Evolutionary conservation across 2,329 filamentous ascomycete genomes (phyloP).

Genomic region (Stemphylium lycopersici): DNA sequence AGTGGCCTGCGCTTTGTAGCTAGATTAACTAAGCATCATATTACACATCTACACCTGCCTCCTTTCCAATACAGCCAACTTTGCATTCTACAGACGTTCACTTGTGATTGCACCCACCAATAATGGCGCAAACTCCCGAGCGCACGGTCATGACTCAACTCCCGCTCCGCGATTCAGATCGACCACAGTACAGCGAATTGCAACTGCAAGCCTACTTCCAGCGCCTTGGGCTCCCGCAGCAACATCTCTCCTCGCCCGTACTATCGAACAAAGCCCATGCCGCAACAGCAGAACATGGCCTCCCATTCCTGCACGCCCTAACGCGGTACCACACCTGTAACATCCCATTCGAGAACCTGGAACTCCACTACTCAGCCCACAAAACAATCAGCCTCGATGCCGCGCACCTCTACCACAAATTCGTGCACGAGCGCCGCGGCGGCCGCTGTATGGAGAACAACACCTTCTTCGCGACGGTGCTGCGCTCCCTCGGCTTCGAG

Average conservation of each 20-base stretch:
- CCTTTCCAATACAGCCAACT: not conserved
- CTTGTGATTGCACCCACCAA: not conserved
- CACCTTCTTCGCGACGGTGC: conserved; percentile 55
- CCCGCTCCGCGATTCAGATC: not conserved
- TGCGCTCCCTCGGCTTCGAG: conserved; percentile 57
- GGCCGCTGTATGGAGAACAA: conserved; percentile 66
- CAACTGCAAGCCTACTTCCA: not conserved
- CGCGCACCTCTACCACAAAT: conserved; percentile 55
- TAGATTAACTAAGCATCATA: not conserved
- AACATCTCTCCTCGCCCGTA: not conserved
- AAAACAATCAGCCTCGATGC: conserved; percentile 53
- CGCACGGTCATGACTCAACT: not conserved
- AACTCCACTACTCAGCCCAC: conserved; percentile 45
- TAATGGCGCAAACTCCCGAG: not conserved
- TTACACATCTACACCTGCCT: not conserved
- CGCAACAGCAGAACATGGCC: not conserved
- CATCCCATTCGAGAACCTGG: conserved; percentile 15
- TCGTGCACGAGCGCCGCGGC: conserved; percentile 52
- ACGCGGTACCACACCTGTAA: not conserved
- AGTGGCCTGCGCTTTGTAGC: no score
- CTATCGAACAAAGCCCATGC: not conserved
- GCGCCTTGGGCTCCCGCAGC: not conserved
- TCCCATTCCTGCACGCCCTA: not conserved
- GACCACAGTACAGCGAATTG: not conserved
- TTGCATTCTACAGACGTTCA: not conserved